Conservation (phyloP, 305 asterid species). For the Rubia tinctorum region DNA sequence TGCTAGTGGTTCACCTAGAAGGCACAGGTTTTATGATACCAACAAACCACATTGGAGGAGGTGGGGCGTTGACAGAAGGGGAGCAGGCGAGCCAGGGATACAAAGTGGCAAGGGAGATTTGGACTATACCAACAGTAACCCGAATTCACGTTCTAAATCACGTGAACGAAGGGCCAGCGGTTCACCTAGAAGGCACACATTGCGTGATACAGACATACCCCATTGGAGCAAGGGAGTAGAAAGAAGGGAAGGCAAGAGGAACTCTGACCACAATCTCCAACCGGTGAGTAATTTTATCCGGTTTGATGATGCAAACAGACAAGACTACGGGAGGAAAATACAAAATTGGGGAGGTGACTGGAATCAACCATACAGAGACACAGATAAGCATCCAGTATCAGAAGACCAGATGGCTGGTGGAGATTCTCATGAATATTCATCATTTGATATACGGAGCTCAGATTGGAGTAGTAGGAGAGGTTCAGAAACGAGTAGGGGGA, state of each 20-base stretch:
- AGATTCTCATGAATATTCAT: neutral
- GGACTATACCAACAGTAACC: neutral
- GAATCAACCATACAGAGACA: neutral
- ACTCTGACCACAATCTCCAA: slow-evolving; percentile 1
- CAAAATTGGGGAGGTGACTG: slow-evolving; percentile 2
- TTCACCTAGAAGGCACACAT: neutral
- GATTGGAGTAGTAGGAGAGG: neutral
- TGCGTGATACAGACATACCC: neutral
- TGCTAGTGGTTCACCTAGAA: neutral
- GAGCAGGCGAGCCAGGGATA: neutral
- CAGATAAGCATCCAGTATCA: neutral
- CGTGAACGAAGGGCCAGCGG: neutral
- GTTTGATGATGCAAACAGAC: neutral
- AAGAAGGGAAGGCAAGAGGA: slow-evolving; percentile 4
- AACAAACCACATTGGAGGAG: neutral
- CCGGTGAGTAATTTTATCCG: neutral
- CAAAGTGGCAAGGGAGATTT: slow-evolving; percentile 1
- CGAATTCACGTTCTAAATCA: neutral
- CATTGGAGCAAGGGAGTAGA: neutral
- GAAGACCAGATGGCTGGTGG: slow-evolving; percentile 2
- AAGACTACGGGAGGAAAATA: neutral
- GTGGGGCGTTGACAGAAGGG: neutral
- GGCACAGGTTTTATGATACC: neutral
- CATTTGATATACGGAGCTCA: slow-evolving; percentile 1
- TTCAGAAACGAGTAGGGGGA: neutral